Percentiles rank a stretch among this genome's conserved stretches.
phyloP scores from a whole-genome alignment of 768 basidiomycete species.

The Phylloporus sp. region DNA sequence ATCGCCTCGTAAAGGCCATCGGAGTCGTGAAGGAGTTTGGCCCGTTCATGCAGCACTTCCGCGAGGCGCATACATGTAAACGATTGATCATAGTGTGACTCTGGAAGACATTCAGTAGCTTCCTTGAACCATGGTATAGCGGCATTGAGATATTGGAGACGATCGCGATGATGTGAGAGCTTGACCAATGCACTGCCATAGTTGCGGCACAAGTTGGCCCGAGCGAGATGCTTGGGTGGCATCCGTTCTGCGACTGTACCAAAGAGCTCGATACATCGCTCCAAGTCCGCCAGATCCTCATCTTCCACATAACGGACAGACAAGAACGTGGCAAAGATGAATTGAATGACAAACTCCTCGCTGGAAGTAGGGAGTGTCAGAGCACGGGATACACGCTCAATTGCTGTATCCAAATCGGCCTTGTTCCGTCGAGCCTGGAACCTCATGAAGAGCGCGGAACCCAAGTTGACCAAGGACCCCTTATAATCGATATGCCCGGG shows the following conservation, averaged over 20 bases:
- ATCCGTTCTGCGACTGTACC: conserved; percentile 3
- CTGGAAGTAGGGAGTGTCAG: conserved; percentile 4
- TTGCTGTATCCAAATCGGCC: conserved; percentile 16
- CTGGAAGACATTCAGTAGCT: conserved; percentile 6
- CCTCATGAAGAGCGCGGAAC: conserved; percentile 10
- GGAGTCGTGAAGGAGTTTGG: background rate
- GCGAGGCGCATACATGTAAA: background rate
- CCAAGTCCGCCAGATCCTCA: conserved; percentile 10
- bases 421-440: conserved; percentile 8
- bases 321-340: conserved; percentile 10
- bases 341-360: conserved; percentile 3
- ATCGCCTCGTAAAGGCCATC: conserved; percentile 1
- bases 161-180: conserved; percentile 3
- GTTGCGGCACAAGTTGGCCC: conserved; percentile 2
- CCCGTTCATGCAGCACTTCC: conserved; percentile 1
- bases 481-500: conserved; percentile 4
- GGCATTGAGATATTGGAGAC: background rate
- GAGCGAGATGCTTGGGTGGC: conserved; percentile 10
- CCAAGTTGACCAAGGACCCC: conserved; percentile 9
- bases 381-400: conserved; percentile 8
- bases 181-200: conserved; percentile 10
- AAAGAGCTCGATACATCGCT: conserved; percentile 13
- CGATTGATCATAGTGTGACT: conserved; percentile 9
- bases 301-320: conserved; percentile 5
- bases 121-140: conserved; percentile 11